Evolutionary conservation across 805 yeast genomes (phyloP).

Genomic region (Hyphopichia homilentoma): DNA sequence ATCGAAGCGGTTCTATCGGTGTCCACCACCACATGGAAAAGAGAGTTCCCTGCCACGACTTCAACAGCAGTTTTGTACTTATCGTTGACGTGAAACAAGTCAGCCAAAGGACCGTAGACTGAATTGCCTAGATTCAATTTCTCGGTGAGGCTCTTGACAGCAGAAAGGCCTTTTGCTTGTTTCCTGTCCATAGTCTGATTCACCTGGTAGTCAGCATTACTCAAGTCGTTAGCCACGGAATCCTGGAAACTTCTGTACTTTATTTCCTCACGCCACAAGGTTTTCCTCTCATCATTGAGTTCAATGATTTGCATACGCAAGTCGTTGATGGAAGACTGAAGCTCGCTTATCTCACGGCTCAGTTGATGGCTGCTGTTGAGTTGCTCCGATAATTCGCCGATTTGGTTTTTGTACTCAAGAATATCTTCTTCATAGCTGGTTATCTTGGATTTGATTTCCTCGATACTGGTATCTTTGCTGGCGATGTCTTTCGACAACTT

Average conservation of each 20-base stretch:
- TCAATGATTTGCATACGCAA: slow-evolving; percentile 40
- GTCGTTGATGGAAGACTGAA: slow-evolving; percentile 36
- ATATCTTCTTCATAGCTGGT: slow-evolving; percentile 22
- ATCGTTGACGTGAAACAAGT: slow-evolving; percentile 73
- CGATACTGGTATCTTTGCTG: slow-evolving; percentile 19
- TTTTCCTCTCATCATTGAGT: slow-evolving; percentile 64
- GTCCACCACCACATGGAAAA: slow-evolving; percentile 89
- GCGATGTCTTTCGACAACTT: slow-evolving; percentile 26
- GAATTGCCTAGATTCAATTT: slow-evolving; percentile 53
- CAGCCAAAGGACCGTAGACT: slow-evolving; percentile 85
- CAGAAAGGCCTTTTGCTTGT: slow-evolving; percentile 63
- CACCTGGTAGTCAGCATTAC: slow-evolving; percentile 55
- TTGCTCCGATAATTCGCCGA: slow-evolving; percentile 12
- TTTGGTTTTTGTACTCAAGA: slow-evolving; percentile 9
- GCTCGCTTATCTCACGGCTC: slow-evolving; percentile 6
- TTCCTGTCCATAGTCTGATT: slow-evolving; percentile 73
- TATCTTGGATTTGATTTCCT: slow-evolving; percentile 17
- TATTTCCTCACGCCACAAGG: slow-evolving; percentile 76
- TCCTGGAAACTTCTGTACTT: slow-evolving; percentile 54
- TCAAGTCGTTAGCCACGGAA: slow-evolving; percentile 52
- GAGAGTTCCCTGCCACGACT: slow-evolving; percentile 80
- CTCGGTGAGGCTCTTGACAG: slow-evolving; percentile 61
- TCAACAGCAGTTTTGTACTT: slow-evolving; percentile 85
- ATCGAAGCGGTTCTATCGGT: slow-evolving; percentile 77
- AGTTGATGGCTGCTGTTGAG: slow-evolving; percentile 1